Percentiles rank a stretch among this genome's conserved stretches.
These are phyloP conservation scores for Hebeloma cylindrosporum DNA, from an alignment of 768 basidiomycete species.

Conservation along the genomic window DNA sequence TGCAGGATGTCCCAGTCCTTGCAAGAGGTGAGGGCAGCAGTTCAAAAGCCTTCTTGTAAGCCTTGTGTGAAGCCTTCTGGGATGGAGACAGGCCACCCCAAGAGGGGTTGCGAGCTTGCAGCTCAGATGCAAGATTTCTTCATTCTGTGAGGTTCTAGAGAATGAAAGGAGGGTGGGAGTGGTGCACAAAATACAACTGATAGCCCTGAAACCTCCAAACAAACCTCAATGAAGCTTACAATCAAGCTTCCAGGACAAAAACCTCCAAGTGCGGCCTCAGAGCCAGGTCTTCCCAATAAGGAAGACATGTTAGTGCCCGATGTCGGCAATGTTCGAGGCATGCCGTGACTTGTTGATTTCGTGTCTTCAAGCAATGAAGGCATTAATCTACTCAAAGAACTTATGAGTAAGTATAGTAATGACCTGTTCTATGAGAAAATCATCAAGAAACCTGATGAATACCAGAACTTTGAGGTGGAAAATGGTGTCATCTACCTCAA, in stretches of 20 bases:
- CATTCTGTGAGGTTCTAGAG: slow-evolving; percentile 19
- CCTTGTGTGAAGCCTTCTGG: slow-evolving; percentile 2
- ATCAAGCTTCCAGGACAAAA: no score
- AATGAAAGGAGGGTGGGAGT: slow-evolving; percentile 25
- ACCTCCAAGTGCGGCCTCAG: background rate
- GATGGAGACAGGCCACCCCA: slow-evolving; percentile 16
- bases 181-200: background rate
- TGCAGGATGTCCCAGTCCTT: slow-evolving; percentile 14
- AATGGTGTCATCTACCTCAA: slow-evolving; percentile 19
- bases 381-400: slow-evolving; percentile 5
- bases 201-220: no score
- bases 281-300: background rate
- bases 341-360: no score
- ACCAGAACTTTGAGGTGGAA: slow-evolving; percentile 19
- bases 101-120: slow-evolving; percentile 21
- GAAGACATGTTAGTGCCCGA: no score
- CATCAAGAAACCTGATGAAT: slow-evolving; percentile 13
- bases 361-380: background rate
- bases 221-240: no score
- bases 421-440: slow-evolving; percentile 22
- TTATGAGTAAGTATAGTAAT: slow-evolving; percentile 10
- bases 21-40: slow-evolving; percentile 2
- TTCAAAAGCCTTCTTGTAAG: background rate
- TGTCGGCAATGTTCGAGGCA: no score
- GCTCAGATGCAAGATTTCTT: slow-evolving; percentile 11